phyloP scores from a whole-genome alignment of 306 rosid species.

The Amphicarpaea edgeworthii region DNA sequence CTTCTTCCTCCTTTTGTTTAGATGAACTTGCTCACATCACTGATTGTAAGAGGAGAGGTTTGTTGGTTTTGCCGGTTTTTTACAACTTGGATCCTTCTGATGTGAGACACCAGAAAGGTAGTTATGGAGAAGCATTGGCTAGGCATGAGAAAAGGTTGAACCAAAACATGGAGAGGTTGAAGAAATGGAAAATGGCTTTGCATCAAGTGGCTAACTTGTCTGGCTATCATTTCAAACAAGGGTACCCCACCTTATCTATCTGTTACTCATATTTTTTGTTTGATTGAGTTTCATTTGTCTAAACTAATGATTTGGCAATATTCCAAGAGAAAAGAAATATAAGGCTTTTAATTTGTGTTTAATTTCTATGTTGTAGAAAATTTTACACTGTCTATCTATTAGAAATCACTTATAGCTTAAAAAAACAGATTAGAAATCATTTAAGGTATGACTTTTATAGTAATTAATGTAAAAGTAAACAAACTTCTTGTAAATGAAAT shows the following conservation, averaged over 20 bases:
- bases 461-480: too few relatives aligned
- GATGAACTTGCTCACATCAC: constrained; percentile 4
- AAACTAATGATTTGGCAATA: too few relatives aligned
- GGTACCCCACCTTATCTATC: not conserved
- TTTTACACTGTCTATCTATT: too few relatives aligned
- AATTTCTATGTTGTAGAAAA: too few relatives aligned
- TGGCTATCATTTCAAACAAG: constrained; percentile 6
- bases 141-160: not conserved
- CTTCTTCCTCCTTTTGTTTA: not conserved
- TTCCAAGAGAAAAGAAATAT: not conserved
- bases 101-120: not conserved
- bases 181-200: constrained; percentile 21
- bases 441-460: not conserved
- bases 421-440: too few relatives aligned
- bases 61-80: constrained; percentile 10
- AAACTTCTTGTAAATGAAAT: too few relatives aligned
- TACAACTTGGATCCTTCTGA: constrained; percentile 4
- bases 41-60: not conserved
- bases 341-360: not conserved
- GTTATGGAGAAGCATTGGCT: not conserved
- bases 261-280: not conserved
- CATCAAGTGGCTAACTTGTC: constrained; percentile 2
- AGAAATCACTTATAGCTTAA: too few relatives aligned
- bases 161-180: constrained; percentile 10
- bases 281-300: not conserved